These are phyloP conservation scores for Hypoxylon subgilvum DNA, from an alignment of 495 filamentous ascomycete genomes.

Conservation along the genomic window DNA sequence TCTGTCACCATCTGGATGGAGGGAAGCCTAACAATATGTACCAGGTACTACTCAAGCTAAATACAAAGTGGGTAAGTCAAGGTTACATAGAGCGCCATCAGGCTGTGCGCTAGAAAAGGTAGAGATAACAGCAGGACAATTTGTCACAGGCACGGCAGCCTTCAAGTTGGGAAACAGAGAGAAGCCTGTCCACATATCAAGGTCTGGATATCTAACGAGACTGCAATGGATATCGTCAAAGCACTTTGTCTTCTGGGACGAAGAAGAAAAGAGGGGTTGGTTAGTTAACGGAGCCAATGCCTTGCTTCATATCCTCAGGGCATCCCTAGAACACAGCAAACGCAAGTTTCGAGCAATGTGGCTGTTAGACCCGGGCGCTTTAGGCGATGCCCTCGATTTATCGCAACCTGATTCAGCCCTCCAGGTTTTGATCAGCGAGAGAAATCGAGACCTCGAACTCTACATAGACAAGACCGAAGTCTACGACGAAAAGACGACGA, in stretches of 20 bases:
- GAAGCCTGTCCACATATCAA: constrained; percentile 25
- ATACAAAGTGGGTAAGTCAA: constrained; percentile 9
- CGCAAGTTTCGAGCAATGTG: constrained; percentile 21
- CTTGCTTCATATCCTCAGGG: constrained; percentile 48
- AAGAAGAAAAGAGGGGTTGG: constrained; percentile 46
- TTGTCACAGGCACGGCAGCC: constrained; percentile 25
- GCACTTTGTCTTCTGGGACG: constrained; percentile 47
- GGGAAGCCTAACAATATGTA: neutral
- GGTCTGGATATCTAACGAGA: constrained; percentile 11
- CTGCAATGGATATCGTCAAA: constrained; percentile 38
- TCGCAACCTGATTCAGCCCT: constrained; percentile 17
- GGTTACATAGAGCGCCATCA: constrained; percentile 5
- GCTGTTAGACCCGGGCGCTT: constrained; percentile 1
- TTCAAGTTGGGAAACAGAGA: constrained; percentile 35
- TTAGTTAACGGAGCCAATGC: constrained; percentile 48
- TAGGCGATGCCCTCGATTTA: neutral
- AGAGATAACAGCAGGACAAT: constrained; percentile 28
- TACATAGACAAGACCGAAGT: constrained; percentile 20
- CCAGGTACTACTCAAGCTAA: constrained; percentile 4
- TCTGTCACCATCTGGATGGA: too few species aligned
- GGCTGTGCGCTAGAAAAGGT: constrained; percentile 35
- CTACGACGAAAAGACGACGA: constrained; percentile 3
- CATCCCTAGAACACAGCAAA: constrained; percentile 37
- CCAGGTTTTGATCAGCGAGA: constrained; percentile 19
- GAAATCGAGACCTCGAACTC: constrained; percentile 33